phyloP scores from a whole-genome alignment of 257 asterid species.

The Salvia miltiorrhiza region DNA sequence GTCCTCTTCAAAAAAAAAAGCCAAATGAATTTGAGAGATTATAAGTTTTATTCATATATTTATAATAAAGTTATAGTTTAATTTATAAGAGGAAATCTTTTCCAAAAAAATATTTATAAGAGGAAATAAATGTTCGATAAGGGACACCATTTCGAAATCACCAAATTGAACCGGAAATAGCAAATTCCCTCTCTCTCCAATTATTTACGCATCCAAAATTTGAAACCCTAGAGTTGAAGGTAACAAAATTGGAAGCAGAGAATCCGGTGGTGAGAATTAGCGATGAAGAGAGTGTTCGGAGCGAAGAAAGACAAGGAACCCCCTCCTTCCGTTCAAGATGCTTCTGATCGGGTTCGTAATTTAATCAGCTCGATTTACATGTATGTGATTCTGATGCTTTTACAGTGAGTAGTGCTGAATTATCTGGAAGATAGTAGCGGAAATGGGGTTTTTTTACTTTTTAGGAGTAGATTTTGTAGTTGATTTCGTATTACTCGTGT shows the following conservation, averaged over 20 bases:
- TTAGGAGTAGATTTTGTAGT: background rate
- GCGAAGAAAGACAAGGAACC: constrained; percentile 74
- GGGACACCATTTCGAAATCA: background rate
- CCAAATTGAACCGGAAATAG: background rate
- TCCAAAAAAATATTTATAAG: background rate
- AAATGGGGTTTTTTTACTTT: background rate
- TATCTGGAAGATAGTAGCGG: background rate
- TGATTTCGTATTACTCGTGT: background rate
- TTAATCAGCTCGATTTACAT: background rate
- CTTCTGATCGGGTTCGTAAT: constrained; percentile 70
- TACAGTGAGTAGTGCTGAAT: background rate
- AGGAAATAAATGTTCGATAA: background rate
- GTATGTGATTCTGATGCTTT: background rate
- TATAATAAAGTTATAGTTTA: too few species aligned
- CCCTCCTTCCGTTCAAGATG: constrained; percentile 66
- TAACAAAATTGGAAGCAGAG: background rate
- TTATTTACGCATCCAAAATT: background rate
- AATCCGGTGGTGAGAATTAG: background rate
- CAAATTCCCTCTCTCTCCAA: background rate
- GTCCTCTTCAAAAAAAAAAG: too few species aligned
- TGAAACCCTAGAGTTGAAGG: constrained; percentile 16
- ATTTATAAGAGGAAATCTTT: too few species aligned
- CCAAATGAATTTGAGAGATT: too few species aligned
- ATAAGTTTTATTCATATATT: too few species aligned
- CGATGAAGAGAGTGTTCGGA: constrained; percentile 85